Conservation (phyloP, 345 rosid genomes). For the Atalantia buxifolia region DNA sequence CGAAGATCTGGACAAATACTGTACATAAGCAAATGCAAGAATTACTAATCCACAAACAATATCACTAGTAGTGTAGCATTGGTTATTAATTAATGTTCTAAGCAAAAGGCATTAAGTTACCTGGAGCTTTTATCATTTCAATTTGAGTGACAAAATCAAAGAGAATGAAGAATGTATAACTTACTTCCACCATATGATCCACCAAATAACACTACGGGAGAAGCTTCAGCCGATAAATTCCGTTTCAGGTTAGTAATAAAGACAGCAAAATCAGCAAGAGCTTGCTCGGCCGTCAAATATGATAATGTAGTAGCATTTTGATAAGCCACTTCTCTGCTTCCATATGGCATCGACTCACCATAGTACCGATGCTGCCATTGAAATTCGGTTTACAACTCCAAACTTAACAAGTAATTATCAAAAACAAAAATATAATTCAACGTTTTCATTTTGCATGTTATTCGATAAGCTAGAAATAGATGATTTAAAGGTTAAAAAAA, state of each 20-base stretch:
- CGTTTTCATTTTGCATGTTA: too few species aligned
- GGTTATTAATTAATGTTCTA: not conserved
- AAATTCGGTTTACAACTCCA: not conserved
- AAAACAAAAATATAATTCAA: not conserved
- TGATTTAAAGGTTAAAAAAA: not conserved
- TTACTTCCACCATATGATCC: conserved; percentile 99
- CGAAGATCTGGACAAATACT: not conserved
- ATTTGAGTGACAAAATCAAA: not conserved
- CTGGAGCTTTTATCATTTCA: not conserved
- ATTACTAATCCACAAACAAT: not conserved
- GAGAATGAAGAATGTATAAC: conserved; percentile 1
- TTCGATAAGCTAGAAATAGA: not conserved
- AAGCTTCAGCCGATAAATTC: conserved; percentile 80
- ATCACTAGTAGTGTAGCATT: not conserved
- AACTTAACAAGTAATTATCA: not conserved
- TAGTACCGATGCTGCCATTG: conserved; percentile 71
- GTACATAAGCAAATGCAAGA: not conserved
- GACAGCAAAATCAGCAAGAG: conserved; percentile 84
- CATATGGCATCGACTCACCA: conserved; percentile 76
- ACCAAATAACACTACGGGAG: conserved; percentile 85
- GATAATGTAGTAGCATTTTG: conserved; percentile 65
- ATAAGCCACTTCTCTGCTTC: conserved; percentile 65
- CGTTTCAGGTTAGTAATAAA: conserved; percentile 64
- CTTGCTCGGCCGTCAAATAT: conserved; percentile 85
- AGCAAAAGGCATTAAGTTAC: not conserved